Evolutionary conservation across 495 filamentous ascomycete species (phyloP).

Genomic region (Penicillium roqueforti): DNA sequence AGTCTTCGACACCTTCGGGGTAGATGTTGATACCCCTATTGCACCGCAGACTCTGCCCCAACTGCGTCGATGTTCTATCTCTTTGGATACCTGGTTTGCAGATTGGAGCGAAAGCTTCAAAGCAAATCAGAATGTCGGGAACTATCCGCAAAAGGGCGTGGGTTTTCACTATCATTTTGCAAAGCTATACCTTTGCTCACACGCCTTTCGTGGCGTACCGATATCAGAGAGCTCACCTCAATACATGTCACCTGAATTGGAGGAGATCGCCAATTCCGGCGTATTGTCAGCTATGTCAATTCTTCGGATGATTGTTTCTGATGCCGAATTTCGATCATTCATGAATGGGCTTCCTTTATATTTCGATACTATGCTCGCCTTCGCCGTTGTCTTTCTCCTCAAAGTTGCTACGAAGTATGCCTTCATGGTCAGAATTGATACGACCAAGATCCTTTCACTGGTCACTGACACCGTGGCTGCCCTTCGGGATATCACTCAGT

Average conservation of each 20-base stretch:
- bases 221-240: slow-evolving; percentile 3
- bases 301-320: slow-evolving; percentile 25
- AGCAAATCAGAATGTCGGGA: slow-evolving; percentile 24
- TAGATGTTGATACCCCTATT: slow-evolving; percentile 33
- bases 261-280: slow-evolving; percentile 30
- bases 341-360: slow-evolving; percentile 33
- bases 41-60: slow-evolving; percentile 19
- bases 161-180: slow-evolving; percentile 32
- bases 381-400: slow-evolving; percentile 34
- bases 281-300: slow-evolving; percentile 32
- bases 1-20: slow-evolving; percentile 39
- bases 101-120: slow-evolving; percentile 31
- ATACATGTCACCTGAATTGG: slow-evolving; percentile 22
- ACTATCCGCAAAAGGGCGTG: slow-evolving; percentile 31
- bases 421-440: slow-evolving; percentile 23
- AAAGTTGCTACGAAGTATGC: slow-evolving; percentile 31
- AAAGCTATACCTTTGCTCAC: slow-evolving; percentile 36
- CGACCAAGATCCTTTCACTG: slow-evolving; percentile 24
- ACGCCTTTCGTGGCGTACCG: slow-evolving; percentile 30
- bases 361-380: slow-evolving; percentile 36
- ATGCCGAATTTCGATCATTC: slow-evolving; percentile 28
- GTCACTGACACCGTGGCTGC: slow-evolving; percentile 26
- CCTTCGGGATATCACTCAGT: slow-evolving; percentile 21
- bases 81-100: slow-evolving; percentile 30
- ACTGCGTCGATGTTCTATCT: slow-evolving; percentile 24